Evolutionary conservation across 805 yeast species (phyloP).

Genomic region (Lachancea kluyveri): DNA sequence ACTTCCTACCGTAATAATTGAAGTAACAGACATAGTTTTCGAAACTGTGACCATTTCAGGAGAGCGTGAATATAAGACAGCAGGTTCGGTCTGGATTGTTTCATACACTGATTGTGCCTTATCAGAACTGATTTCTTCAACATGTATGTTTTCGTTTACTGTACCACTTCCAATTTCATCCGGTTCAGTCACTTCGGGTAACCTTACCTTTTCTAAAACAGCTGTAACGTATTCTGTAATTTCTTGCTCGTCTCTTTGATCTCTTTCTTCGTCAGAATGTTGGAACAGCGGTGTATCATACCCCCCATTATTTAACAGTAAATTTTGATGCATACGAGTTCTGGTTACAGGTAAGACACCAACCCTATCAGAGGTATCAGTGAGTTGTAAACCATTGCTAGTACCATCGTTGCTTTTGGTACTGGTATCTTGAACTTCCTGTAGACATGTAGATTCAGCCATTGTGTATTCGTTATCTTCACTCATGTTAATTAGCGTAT

Average conservation of each 20-base stretch:
- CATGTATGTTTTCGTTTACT: neutral
- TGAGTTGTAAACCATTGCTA: no score
- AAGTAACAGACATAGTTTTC: no score
- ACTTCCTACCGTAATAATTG: no score
- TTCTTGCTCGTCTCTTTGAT: neutral
- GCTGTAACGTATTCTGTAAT: conserved; percentile 1
- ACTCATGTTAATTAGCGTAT: no score
- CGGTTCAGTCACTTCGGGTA: neutral
- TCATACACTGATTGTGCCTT: conserved; percentile 1
- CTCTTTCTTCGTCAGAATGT: no score
- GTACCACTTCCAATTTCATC: neutral
- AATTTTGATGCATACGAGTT: no score
- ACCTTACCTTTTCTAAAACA: neutral
- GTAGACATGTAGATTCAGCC: neutral
- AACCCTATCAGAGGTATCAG: no score
- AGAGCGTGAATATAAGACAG: conserved; percentile 1
- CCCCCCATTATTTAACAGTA: no score
- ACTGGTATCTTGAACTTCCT: neutral
- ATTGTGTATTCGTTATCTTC: neutral
- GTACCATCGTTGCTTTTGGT: neutral
- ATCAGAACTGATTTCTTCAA: conserved; percentile 2
- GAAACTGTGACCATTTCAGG: no score
- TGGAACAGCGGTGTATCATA: no score
- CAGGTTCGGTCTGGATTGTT: conserved; percentile 3
- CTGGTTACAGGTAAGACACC: no score